A percentile compares a stretch with the other conserved stretches of the same genome.
phyloP scores from a whole-genome alignment of 2,329 filamentous ascomycete genomes.

The Colletotrichum caudatum region DNA sequence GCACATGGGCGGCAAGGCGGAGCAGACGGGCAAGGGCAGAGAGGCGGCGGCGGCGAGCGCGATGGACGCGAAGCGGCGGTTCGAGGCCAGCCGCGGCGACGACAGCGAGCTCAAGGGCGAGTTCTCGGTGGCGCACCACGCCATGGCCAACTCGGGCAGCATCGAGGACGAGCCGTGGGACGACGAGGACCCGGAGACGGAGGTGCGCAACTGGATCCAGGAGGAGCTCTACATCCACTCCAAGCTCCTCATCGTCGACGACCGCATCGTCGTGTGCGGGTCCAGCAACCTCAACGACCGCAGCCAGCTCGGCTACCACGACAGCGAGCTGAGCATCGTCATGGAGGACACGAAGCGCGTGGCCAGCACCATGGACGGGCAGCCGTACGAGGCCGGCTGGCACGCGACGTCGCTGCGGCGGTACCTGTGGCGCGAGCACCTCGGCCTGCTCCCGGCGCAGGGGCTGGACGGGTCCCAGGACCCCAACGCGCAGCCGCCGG shows the following conservation, averaged over 20 bases:
- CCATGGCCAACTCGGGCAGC: slow-evolving; percentile 76
- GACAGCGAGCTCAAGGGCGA: slow-evolving; percentile 54
- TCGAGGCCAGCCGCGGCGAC: slow-evolving; percentile 61
- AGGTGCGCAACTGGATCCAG: slow-evolving; percentile 90
- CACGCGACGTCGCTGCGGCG: slow-evolving; percentile 85
- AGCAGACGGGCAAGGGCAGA: slow-evolving; percentile 47
- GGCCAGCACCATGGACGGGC: slow-evolving; percentile 80
- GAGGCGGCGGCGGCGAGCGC: slow-evolving; percentile 53
- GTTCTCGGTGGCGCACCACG: slow-evolving; percentile 76
- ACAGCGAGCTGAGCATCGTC: slow-evolving; percentile 90
- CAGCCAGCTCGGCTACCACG: slow-evolving; percentile 86
- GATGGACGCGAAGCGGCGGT: slow-evolving; percentile 62
- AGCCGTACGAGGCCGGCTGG: slow-evolving; percentile 80
- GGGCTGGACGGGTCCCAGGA: slow-evolving; percentile 75
- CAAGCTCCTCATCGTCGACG: slow-evolving; percentile 91
- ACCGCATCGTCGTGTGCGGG: slow-evolving; percentile 85
- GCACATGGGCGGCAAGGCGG: slow-evolving; percentile 59
- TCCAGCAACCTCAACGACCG: slow-evolving; percentile 94
- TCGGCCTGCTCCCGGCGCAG: slow-evolving; percentile 84
- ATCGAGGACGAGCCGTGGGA: slow-evolving; percentile 81
- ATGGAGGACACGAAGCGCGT: slow-evolving; percentile 85
- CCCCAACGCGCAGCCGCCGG: slow-evolving; percentile 79
- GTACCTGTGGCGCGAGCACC: slow-evolving; percentile 90
- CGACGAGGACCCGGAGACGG: slow-evolving; percentile 75
- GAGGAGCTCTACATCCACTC: slow-evolving; percentile 97